Evolutionary conservation across 106 monocot genomes (phyloP), one percentile per base, ranked within the genome.

Genomic region (Dactylorhiza incarnata): DNA sequence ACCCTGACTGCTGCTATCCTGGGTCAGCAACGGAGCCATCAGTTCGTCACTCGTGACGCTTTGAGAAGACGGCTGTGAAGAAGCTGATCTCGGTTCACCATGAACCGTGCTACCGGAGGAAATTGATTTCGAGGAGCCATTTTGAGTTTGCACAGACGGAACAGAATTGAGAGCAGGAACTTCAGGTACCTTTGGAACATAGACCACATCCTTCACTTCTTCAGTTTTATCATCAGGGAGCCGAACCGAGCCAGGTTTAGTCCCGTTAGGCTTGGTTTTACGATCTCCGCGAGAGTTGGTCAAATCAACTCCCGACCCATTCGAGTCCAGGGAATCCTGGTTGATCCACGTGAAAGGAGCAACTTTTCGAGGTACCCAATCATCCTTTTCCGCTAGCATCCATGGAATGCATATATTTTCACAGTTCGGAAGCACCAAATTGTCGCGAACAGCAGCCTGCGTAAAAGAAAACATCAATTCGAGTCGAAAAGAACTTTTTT

Each of bases 331-430:
- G 22, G 80, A 48, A 77, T 89, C 91, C 68, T 74, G 94, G 48
- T 76, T 88, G 24, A 77, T 55, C 89, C 89, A 89, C 9, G 85
- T 77, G 67, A 89, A 94, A 23, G 99, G 99, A 15, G 94, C 99
- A 73, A 62, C 83, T 19, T 71, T 81, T 45, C 88, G 70, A 68
- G 94, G 91, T 24, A 85, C 80, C 99, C 99, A 99, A 74, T 99
- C 99, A 75, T 99, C 86, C 62, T 92, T 99, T 50, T 94, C 94
- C 6, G 91, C 89, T 74, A 92, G 61, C 99, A 99, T 99, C 87
- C 87, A 91, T 63, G 99, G 90, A 14, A 99, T 86, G 68, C 54
- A 75, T 52, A 99, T 81, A 73, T 76, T 85, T 81, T 91, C 99
- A 68, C 83, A 92, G 55, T 99, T 99, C 61, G 99, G 99, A 20